Evolutionary conservation across 306 rosid genomes (phyloP), one percentile per base, ranked within the genome.

Genomic region (Fragaria iinumae): DNA sequence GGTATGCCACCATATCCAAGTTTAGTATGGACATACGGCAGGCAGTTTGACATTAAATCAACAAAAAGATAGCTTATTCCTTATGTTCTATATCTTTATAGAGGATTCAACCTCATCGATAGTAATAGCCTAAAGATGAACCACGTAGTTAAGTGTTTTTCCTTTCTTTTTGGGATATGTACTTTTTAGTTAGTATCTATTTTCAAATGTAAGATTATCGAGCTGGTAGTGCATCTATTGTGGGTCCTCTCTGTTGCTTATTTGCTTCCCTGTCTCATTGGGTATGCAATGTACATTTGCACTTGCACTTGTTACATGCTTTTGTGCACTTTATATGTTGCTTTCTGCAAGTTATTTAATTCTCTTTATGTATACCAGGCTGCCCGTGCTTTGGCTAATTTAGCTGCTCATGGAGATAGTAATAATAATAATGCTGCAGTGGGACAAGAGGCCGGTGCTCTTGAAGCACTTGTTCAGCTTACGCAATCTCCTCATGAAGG

Each of bases 361-460:
- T 52, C 72, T 80, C 39, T 48, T 79, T 36, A 55, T 67, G 72
- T 74, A 81, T 63, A 77, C 76, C 80, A 96, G 99, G 99, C 99
- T 82, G 98, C 99, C 77, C 99, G 99, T 53, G 99, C 99, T 48
- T 91, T 96, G 91, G 99, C 99, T 47, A 96, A 96, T 78, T 89
- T 96, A 89, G 99, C 99, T 83, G 99, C 99, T 74, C 99, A 96
- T 80, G 99, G 99, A 80, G 99, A 96, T 80, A 96, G 99, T 84
- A 96, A 96, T 80, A 93, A 89, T 79, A 96, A 96, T 81, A 96
- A 96, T 85, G 92, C 99, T 52, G 98, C 98, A 56, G 97, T 96
- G 70, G 99, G 99, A 71, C 97, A 91, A 81, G 99, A 96, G 87
- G 98, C 97, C 45, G 99, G 99, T 79, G 93, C 99, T 77, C 99